Evolutionary conservation across 495 filamentous ascomycete genomes (phyloP), one percentile per base, ranked within the genome.

Genomic region (Letharia columbiana): DNA sequence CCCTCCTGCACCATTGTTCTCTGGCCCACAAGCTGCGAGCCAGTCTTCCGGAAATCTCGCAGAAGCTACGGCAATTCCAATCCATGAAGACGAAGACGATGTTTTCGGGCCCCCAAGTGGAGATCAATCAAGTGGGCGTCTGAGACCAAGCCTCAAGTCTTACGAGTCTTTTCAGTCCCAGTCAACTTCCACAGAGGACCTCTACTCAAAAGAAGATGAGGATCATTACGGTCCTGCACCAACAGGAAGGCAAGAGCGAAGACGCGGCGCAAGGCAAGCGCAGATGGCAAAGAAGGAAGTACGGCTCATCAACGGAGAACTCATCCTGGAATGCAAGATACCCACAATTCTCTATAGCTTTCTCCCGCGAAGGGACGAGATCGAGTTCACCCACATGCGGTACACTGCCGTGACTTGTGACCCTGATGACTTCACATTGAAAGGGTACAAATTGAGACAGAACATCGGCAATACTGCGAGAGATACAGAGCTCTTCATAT

Each of bases 361-460:
- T 76, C 79, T 98, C 58, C 95, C 95, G 0, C 83, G 92, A 42
- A 83, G 92, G 37, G 91, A 98, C 74, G 92, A 96, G 68, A 84
- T 90, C 60, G 95, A 99, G 75, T 99, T 98, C 74, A 99, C 95
- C 1, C 93, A 99, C 74, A 98, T 98, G 95, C 89, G 95, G n/a
- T 99, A 99, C 73, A 98, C 95, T 41, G 95, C 95, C n/a, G 94
- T 96, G 45, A 99, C 95, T 2, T 97, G 93, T 72, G 95, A 99
- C 73, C 95, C 95, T 0, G 92, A 98, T 73, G 92, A 99, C 72
- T 99, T 95, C 69, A 87, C 90, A 0, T 80, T 84, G 20, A 81
- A 86, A 61, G 93, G 94, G 0, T 99, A 98, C 78, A 94, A 95
- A 75, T 75, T 99, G 71, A 88, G 95, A n/a, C 95, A 98, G 76